phyloP scores from a whole-genome alignment of 352 stramenopile species.

The Globisporangium heterothallicum region DNA sequence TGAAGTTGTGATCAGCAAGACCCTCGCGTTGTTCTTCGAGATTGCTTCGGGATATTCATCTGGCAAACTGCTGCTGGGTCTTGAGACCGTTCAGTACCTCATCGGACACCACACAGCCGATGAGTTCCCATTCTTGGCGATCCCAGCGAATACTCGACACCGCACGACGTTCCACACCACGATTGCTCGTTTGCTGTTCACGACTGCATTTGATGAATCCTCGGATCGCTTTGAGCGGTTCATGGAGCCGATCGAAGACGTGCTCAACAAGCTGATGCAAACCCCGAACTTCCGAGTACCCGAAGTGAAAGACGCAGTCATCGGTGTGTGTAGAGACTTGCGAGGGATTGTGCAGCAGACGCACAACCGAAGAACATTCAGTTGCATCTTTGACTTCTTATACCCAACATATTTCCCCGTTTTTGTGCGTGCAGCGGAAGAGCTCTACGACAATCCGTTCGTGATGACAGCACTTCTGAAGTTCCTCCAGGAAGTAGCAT shows the following conservation, averaged over 20 bases:
- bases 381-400: conserved; percentile 96
- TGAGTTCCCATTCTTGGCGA: conserved; percentile 95
- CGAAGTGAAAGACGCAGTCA: conserved; percentile 87
- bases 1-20: conserved; percentile 94
- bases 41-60: conserved; percentile 96
- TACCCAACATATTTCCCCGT: conserved; percentile 96
- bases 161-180: conserved; percentile 97
- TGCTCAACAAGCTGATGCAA: conserved; percentile 77
- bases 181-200: conserved; percentile 95
- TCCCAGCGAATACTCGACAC: conserved; percentile 92
- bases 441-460: conserved; percentile 90
- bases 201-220: conserved; percentile 91
- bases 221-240: conserved; percentile 95
- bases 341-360: conserved; percentile 94
- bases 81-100: conserved; percentile 97
- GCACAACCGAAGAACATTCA: conserved; percentile 96
- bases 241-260: conserved; percentile 90
- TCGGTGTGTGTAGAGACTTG: conserved; percentile 96
- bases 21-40: conserved; percentile 95
- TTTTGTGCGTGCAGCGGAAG: conserved; percentile 91
- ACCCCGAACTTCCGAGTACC: conserved; percentile 67
- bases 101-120: conserved; percentile 95
- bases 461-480: conserved; percentile 96
- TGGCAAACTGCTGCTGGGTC: conserved; percentile 94
- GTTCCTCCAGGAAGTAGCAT: conserved; percentile 94